Percentiles rank a stretch among this genome's conserved stretches.
These are phyloP conservation scores for Quercus agrifolia DNA, from an alignment of 306 rosid species.

Conservation along the genomic window DNA sequence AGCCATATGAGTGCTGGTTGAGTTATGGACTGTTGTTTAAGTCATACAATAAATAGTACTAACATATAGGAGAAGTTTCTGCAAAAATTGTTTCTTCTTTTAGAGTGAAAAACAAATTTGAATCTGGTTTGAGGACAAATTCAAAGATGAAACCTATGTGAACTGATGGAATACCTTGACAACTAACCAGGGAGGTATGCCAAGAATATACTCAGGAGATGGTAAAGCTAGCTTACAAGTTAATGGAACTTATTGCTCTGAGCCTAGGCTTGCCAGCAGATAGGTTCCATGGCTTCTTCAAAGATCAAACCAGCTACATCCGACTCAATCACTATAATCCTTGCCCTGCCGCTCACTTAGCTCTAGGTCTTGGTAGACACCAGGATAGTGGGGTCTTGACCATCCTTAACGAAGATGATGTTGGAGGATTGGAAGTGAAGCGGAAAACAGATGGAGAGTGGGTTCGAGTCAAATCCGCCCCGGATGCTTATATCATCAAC, in stretches of 20 bases:
- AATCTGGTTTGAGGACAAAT: not conserved
- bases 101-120: not conserved
- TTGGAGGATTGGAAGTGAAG: slow-evolving; percentile 64
- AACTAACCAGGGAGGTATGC: slow-evolving; percentile 28
- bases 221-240: slow-evolving; percentile 38
- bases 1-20: too few species aligned
- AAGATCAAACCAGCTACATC: slow-evolving; percentile 39
- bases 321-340: slow-evolving; percentile 59
- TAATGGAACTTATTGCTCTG: slow-evolving; percentile 51
- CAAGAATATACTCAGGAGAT: slow-evolving; percentile 47
- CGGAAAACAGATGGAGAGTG: slow-evolving; percentile 57
- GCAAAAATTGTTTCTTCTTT: too few species aligned
- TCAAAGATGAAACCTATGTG: not conserved
- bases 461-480: slow-evolving; percentile 56
- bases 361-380: slow-evolving; percentile 64
- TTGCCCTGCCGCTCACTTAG: slow-evolving; percentile 55
- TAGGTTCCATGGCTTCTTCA: slow-evolving; percentile 41
- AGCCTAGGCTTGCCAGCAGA: slow-evolving; percentile 55
- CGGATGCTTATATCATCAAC: slow-evolving; percentile 56
- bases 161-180: not conserved
- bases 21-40: too few species aligned
- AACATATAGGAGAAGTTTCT: too few species aligned
- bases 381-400: slow-evolving; percentile 54
- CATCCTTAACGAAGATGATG: slow-evolving; percentile 58
- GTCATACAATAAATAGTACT: too few species aligned